Evolutionary conservation across 2,329 filamentous ascomycete species (phyloP), one percentile per base, ranked within the genome.

Genomic region (Catunica adiposa): DNA sequence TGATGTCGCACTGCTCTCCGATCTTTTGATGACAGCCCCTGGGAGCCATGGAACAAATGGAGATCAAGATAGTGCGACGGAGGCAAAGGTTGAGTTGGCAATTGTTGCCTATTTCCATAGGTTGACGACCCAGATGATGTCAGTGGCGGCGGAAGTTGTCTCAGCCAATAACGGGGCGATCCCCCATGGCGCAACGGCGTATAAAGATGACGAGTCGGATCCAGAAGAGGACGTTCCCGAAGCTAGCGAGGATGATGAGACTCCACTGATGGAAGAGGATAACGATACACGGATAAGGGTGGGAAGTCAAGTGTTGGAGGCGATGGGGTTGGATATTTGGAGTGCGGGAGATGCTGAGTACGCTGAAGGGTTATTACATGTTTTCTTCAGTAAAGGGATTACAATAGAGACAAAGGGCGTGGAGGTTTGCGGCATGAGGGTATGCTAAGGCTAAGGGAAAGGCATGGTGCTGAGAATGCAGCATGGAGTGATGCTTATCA

Each of bases 51-150:
- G 14, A 15, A 37, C 26, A 17, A 17, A 26, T 23, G 26, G 15
- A 11, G 56, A 48, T 23, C 47, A 38, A 42, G 26, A 40, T 22
- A 26, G 22, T 23, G 11, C 17, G 9, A 40, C 26, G 17, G 70
- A 76, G 61, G 75, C 76, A 47, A 67, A 70, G 50, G 65, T 77
- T 9, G 83, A 89, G 64, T 80, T 87, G 59, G 78, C 82, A 42
- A 77, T 88, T 53, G 85, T 89, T 55, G 82, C 84, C 1, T 92
- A 89, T 66, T 90, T 90, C 66, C 86, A 89, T 67, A 79, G 85
- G 1, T 72, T 88, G 53, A 89, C 86, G 0, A 76, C 78, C 1
- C 73, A 78, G 61, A 73, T 87, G 46, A 68, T 90, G 22, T 73
- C 74, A 0, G 75, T 77, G 2, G 66, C 89, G 54, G 74, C 76